Conservation (phyloP, 148 eudicot genomes). For the Fallopia convolvulus region DNA sequence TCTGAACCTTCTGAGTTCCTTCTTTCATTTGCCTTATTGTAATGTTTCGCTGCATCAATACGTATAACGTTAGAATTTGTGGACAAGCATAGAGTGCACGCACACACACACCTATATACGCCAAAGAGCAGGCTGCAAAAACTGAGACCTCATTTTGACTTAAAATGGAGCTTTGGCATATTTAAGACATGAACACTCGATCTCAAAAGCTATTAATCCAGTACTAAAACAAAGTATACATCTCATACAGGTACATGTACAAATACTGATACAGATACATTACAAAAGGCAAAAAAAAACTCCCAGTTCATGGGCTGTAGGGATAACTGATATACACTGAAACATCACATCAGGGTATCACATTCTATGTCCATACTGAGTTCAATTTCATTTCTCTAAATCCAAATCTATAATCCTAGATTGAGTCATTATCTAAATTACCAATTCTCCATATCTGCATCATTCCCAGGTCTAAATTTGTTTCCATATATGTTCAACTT, state of each 20-base stretch:
- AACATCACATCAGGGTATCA: not conserved
- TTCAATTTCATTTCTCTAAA: not conserved
- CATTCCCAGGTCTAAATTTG: not conserved
- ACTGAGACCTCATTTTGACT: not conserved
- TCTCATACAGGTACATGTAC: not conserved
- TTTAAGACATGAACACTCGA: not conserved
- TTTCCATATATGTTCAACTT: not conserved
- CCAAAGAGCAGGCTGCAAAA: not conserved
- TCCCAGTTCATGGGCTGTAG: not conserved
- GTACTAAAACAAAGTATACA: not conserved
- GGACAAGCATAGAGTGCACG: not conserved
- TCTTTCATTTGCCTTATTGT: conserved; percentile 17
- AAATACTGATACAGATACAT: not conserved
- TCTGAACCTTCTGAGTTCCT: conserved; percentile 4
- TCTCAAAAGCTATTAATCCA: not conserved
- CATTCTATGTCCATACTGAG: not conserved
- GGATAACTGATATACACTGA: not conserved
- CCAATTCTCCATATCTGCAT: not conserved
- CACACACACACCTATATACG: no score
- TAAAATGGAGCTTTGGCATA: not conserved
- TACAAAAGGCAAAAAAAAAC: not conserved
- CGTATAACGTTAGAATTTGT: conserved; percentile 8
- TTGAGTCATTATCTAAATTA: not conserved
- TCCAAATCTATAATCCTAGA: not conserved
- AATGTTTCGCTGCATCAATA: conserved; percentile 48